A percentile compares a stretch with the other conserved stretches of the same genome.
Evolutionary conservation across 1,284 basidiomycete species (phyloP).

Genomic region (Ceratobasidium sp.): DNA sequence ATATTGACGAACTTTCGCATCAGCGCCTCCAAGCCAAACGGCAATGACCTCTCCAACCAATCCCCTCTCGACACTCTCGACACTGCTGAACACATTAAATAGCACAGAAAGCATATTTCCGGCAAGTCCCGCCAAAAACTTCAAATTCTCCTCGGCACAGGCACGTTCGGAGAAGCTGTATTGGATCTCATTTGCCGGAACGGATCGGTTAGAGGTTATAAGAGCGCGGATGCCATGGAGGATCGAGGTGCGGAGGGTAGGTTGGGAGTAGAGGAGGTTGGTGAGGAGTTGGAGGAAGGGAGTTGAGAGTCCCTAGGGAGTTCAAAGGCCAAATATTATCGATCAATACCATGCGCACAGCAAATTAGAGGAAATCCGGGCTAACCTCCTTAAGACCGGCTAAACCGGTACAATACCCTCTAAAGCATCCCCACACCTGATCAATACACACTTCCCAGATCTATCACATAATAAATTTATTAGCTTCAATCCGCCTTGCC

Average conservation of each 20-base stretch:
- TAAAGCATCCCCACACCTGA: conserved; percentile 49
- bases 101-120: conserved; percentile 95
- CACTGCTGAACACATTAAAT: conserved; percentile 95
- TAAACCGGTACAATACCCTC: conserved; percentile 60
- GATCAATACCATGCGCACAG: neutral
- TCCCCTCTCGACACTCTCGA: conserved; percentile 78
- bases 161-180: conserved; percentile 62
- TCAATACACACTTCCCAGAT: conserved; percentile 45
- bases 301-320: conserved; percentile 49
- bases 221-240: conserved; percentile 56
- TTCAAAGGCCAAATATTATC: neutral
- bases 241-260: conserved; percentile 51
- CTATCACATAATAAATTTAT: conserved; percentile 73
- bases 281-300: conserved; percentile 50
- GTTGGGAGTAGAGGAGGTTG: conserved; percentile 44
- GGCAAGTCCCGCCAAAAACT: conserved; percentile 79
- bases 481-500: no score
- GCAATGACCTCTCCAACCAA: conserved; percentile 90
- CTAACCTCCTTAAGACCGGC: conserved; percentile 40
- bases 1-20: conserved; percentile 64
- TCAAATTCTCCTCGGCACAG: conserved; percentile 72
- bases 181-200: conserved; percentile 59
- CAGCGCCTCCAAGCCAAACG: conserved; percentile 86
- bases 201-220: conserved; percentile 58
- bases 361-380: neutral